These are phyloP conservation scores for Centrapalus pauciflorus DNA, from an alignment of 129 eudicot species.

Conservation along the genomic window DNA sequence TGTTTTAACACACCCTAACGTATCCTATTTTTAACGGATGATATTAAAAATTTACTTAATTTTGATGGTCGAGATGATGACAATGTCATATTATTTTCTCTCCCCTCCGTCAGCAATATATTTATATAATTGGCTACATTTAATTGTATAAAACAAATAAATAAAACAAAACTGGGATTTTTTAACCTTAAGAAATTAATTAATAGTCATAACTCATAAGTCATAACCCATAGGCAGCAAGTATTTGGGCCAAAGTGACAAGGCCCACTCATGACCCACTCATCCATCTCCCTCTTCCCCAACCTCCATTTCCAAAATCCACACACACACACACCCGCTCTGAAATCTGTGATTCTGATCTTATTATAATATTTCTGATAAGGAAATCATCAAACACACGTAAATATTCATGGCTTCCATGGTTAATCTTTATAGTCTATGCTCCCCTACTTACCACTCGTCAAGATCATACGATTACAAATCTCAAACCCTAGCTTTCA, in stretches of 20 bases:
- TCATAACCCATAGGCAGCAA: not conserved
- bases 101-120: too few relatives aligned
- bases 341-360: not conserved
- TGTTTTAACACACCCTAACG: too few relatives aligned
- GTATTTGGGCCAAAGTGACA: not conserved
- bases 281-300: not conserved
- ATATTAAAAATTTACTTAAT: too few relatives aligned
- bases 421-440: constrained; percentile 14
- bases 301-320: not conserved
- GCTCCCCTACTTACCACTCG: constrained; percentile 1
- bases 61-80: too few relatives aligned
- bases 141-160: too few relatives aligned
- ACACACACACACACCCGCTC: not conserved
- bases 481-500: constrained; percentile 26
- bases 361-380: not conserved
- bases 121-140: too few relatives aligned
- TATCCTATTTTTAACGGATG: too few relatives aligned
- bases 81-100: too few relatives aligned
- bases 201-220: too few relatives aligned
- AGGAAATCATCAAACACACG: not conserved
- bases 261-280: not conserved
- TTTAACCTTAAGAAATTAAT: too few relatives aligned
- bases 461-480: constrained; percentile 26
- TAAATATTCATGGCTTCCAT: constrained; percentile 26
- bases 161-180: too few relatives aligned